Evolutionary conservation across 2,329 filamentous ascomycete genomes (phyloP).

Genomic region (Epichloe festucae): DNA sequence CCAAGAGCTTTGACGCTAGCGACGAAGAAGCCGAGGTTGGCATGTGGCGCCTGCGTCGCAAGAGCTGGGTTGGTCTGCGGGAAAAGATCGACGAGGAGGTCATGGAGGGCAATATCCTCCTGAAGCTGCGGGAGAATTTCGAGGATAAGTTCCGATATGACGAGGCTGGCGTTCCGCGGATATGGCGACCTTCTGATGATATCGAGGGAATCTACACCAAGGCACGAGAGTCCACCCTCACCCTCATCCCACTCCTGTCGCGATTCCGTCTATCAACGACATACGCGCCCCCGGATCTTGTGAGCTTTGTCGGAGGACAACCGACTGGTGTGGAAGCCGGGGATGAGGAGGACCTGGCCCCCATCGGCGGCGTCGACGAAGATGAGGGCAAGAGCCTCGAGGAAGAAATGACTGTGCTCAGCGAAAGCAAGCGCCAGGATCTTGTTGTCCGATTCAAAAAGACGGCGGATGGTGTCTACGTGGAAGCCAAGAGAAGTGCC

Average conservation of each 20-base stretch:
- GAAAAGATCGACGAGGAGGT: constrained; percentile 94
- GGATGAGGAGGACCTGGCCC: constrained; percentile 79
- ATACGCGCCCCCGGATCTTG: constrained; percentile 71
- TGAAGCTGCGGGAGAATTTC: constrained; percentile 96
- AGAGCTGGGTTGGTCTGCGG: constrained; percentile 84
- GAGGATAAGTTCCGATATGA: constrained; percentile 99
- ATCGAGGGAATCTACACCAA: constrained; percentile 92
- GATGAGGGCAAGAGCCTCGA: constrained; percentile 89
- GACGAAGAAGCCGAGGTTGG: constrained; percentile 85
- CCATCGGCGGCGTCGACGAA: constrained; percentile 89
- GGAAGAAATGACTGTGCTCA: constrained; percentile 92
- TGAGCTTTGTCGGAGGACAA: constrained; percentile 67
- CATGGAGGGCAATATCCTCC: constrained; percentile 89
- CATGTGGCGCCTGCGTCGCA: constrained; percentile 80
- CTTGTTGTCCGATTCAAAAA: constrained; percentile 95
- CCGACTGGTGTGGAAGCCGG: constrained; percentile 62
- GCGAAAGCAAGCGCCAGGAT: constrained; percentile 81
- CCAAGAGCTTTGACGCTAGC: constrained; percentile 86
- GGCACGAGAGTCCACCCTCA: constrained; percentile 82
- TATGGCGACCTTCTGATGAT: constrained; percentile 93
- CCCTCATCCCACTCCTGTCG: constrained; percentile 77
- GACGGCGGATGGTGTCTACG: constrained; percentile 92
- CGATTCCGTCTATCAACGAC: constrained; percentile 69
- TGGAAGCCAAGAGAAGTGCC: constrained; percentile 92
- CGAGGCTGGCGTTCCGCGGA: constrained; percentile 82